Conservation (phyloP, 1,284 basidiomycete genomes). For the Trametes pubescens region DNA sequence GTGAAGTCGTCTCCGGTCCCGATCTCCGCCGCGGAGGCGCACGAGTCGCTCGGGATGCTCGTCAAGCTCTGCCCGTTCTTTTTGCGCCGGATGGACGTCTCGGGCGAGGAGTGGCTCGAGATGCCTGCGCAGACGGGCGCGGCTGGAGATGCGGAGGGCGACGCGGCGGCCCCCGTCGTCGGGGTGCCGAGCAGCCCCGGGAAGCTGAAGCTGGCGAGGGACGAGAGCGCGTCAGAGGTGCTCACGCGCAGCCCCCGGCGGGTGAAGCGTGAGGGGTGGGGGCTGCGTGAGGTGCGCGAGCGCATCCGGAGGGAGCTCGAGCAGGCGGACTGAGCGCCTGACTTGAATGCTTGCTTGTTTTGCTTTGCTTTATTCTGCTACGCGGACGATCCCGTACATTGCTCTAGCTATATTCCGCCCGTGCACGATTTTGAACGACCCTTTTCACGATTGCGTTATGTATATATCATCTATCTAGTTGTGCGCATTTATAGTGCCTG, state of each 20-base stretch:
- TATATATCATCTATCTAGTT: conserved; percentile 30
- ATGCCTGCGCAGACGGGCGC: conserved; percentile 63
- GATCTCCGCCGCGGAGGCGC: conserved; percentile 76
- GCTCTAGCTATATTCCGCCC: conserved; percentile 11
- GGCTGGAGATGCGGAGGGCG: conserved; percentile 15
- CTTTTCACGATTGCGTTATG: conserved; percentile 23
- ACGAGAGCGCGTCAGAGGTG: conserved; percentile 66
- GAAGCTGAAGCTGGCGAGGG: conserved; percentile 42
- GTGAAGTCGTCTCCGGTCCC: conserved; percentile 82
- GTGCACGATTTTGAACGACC: conserved; percentile 10
- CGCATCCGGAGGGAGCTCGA: conserved; percentile 81
- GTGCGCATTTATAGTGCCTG: conserved; percentile 20
- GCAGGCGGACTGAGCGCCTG: conserved; percentile 24
- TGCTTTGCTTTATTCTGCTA: conserved; percentile 19
- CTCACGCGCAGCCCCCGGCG: conserved; percentile 72
- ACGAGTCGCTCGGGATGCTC: conserved; percentile 73
- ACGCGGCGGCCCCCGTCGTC: conserved; percentile 30
- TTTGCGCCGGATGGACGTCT: conserved; percentile 66
- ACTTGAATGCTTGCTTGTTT: conserved; percentile 55
- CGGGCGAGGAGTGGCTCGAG: conserved; percentile 80
- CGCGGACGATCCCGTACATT: conserved; percentile 22
- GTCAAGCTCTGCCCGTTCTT: conserved; percentile 80
- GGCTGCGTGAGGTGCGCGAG: conserved; percentile 79
- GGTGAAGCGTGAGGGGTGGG: conserved; percentile 72
- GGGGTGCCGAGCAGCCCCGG: conserved; percentile 45